Evolutionary conservation across 2,329 filamentous ascomycete genomes (phyloP), one percentile per base, ranked within the genome.

Genomic region (Claviceps sp.): DNA sequence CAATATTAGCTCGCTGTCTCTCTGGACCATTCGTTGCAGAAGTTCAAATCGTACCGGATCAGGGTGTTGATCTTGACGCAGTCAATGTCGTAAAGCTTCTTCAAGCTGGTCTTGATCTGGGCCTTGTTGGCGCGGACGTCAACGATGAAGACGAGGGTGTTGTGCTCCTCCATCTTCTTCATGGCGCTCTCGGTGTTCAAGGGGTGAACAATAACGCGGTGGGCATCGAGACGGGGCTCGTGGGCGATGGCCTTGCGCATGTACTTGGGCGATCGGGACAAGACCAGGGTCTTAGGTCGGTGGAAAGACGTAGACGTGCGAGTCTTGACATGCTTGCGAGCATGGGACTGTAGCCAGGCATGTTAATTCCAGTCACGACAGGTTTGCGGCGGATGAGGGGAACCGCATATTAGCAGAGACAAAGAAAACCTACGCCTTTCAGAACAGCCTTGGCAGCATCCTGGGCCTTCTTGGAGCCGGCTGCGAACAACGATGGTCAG

Each of bases 151-250:
- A 95, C 88, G 50, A 98, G 84, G 63, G 93, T 98, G 84, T 98
- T 98, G 84, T 98, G 90, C 86, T 98, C 93, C 82, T 98, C 93
- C 65, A 98, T 96, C 86, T 96, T 96, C 88, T 98, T 98, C 91
- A 98, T 97, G 68, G 94, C 93, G 69, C 86, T 93, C 86, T 98
- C 93, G 56, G 93, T 98, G 85, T 98, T 98, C 70, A 98, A 82
- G 62, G 93, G 93, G 84, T 96, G 88, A 70, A 97, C 79, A 73
- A 98, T 86, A 72, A 97, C 81, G 84, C 95, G 96, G 82, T 90
- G 87, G 77, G 91, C 87, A 77, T 98, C 93, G 67, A 98, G 87
- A 65, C 89, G 86, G 64, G 90, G 85, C 70, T 82, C 81, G 72
- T 91, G 85, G 66, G 87, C 84, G 71, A 98, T 82, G 62, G 88